These are phyloP conservation scores for Oligophagozyma castellii DNA, from an alignment of 1,139 yeast genomes.

Conservation along the genomic window DNA sequence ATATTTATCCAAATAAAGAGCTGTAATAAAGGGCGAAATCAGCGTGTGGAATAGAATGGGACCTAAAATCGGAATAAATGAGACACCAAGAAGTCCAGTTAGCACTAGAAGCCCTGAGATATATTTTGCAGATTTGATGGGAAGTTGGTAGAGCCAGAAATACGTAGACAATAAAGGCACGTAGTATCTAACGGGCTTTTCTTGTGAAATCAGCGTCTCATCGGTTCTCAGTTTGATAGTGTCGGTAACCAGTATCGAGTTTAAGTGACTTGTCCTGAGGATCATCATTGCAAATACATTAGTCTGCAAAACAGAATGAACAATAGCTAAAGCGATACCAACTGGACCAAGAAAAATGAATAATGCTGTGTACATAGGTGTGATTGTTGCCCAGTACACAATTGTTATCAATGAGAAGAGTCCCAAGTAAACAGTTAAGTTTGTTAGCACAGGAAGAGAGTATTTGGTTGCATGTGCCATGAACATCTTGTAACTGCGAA, in stretches of 20 bases:
- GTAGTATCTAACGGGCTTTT: conserved; percentile 13
- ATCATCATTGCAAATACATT: conserved; percentile 21
- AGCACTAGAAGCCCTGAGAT: conserved; percentile 7
- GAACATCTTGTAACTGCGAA: conserved; percentile 13
- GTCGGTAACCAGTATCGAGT: conserved; percentile 8
- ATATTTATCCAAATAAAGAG: conserved; percentile 15
- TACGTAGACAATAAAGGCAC: conserved; percentile 15
- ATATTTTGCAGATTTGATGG: conserved; percentile 15
- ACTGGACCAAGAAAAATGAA: conserved; percentile 21
- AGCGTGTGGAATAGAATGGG: conserved; percentile 16
- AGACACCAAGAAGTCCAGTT: conserved; percentile 9
- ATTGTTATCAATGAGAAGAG: conserved; percentile 11
- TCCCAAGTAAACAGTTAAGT: conserved; percentile 10
- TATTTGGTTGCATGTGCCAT: conserved; percentile 9
- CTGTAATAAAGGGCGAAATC: conserved; percentile 18
- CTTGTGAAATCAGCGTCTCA: conserved; percentile 3
- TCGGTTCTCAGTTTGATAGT: conserved; percentile 9
- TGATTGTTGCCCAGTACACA: conserved; percentile 19
- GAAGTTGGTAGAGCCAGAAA: conserved; percentile 20
- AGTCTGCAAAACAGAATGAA: conserved; percentile 20
- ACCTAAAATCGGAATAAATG: conserved; percentile 20
- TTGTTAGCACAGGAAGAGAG: conserved; percentile 6
- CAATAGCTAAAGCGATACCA: conserved; percentile 17
- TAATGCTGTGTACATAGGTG: conserved; percentile 20
- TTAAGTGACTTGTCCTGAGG: conserved; percentile 17